Conservation (phyloP, 2,329 filamentous ascomycete species). For the Fusarium xyrophilum region DNA sequence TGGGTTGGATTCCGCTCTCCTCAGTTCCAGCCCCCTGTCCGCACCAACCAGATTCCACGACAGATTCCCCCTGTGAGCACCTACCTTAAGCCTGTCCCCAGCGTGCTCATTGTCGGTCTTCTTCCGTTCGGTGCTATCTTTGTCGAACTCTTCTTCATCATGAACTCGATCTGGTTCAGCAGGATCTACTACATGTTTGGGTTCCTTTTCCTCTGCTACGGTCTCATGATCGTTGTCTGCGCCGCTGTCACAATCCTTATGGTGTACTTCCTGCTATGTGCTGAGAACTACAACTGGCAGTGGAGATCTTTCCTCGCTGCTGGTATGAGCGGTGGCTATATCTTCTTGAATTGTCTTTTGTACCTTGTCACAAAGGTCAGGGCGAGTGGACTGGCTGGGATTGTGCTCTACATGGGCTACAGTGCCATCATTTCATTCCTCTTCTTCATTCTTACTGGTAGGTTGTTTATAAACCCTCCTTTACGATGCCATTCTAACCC, state of each 20-base stretch:
- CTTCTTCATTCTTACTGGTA: slow-evolving; percentile 94
- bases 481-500: slow-evolving; percentile 22
- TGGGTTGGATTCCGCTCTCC: slow-evolving; percentile 88
- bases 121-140: slow-evolving; percentile 97
- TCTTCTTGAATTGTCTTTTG: slow-evolving; percentile 88
- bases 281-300: slow-evolving; percentile 99
- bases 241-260: slow-evolving; percentile 91
- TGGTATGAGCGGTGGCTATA: slow-evolving; percentile 88
- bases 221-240: slow-evolving; percentile 94
- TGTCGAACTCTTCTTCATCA: slow-evolving; percentile 98
- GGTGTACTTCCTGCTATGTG: slow-evolving; percentile 94
- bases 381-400: slow-evolving; percentile 83
- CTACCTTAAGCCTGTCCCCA: slow-evolving; percentile 86
- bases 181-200: slow-evolving; percentile 99
- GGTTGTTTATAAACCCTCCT: slow-evolving; percentile 9
- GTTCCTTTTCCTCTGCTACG: slow-evolving; percentile 97
- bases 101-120: slow-evolving; percentile 89
- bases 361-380: slow-evolving; percentile 91
- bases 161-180: slow-evolving; percentile 98
- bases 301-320: slow-evolving; percentile 94
- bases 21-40: slow-evolving; percentile 78
- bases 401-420: slow-evolving; percentile 92
- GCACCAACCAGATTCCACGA: slow-evolving; percentile 96
- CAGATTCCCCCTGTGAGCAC: slow-evolving; percentile 87
- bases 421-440: slow-evolving; percentile 86